Conservation (phyloP, 257 asterid genomes). For the Nicotiana attenuata region DNA sequence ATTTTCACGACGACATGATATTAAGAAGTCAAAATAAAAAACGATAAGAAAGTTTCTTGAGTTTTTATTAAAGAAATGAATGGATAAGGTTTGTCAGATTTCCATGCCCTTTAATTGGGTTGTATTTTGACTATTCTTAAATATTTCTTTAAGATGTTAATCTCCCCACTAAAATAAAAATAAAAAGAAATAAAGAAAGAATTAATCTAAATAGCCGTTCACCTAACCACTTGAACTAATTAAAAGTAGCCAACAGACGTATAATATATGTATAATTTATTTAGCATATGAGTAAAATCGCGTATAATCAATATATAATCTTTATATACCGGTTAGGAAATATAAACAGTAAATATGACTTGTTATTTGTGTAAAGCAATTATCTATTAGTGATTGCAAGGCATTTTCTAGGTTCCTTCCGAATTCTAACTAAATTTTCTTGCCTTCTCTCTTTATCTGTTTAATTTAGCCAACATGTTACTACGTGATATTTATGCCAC, state of each 20-base stretch:
- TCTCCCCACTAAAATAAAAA: not conserved
- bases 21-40: not conserved
- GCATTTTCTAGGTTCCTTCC: not conserved
- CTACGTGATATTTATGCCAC: not conserved
- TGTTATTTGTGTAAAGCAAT: too few species aligned
- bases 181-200: too few species aligned
- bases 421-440: not conserved
- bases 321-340: too few species aligned
- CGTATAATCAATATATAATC: too few species aligned
- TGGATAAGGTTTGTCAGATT: not conserved
- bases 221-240: too few species aligned
- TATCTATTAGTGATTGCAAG: not conserved
- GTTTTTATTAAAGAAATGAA: not conserved
- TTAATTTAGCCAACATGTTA: not conserved
- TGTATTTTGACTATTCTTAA: not conserved
- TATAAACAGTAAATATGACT: too few species aligned
- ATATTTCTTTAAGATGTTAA: too few species aligned
- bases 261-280: too few species aligned
- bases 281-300: too few species aligned
- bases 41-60: not conserved
- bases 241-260: too few species aligned
- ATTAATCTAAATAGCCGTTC: too few species aligned
- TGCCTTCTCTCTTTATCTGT: not conserved
- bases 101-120: not conserved
- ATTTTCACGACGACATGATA: not conserved